phyloP scores from a whole-genome alignment of 2,329 filamentous ascomycete genomes.

The Alternaria alternata region DNA sequence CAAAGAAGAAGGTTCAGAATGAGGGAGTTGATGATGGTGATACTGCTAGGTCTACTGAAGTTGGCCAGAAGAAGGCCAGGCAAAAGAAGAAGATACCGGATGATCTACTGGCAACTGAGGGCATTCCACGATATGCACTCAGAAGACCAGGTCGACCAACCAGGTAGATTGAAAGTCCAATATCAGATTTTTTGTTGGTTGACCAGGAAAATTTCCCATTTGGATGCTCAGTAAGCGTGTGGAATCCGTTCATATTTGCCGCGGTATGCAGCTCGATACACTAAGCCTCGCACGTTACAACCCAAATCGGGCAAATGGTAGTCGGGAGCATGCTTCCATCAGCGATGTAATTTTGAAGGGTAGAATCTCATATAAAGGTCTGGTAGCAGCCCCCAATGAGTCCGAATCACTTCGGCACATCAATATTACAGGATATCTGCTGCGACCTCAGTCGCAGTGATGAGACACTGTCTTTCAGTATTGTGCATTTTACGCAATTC shows the following conservation, averaged over 20 bases:
- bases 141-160: background rate
- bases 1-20: background rate
- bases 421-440: background rate
- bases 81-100: background rate
- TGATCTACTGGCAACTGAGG: background rate
- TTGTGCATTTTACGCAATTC: background rate
- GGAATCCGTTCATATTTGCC: background rate
- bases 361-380: background rate
- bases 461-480: background rate
- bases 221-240: background rate
- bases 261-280: background rate
- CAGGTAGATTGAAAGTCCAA: background rate
- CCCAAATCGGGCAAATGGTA: background rate
- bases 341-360: background rate
- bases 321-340: background rate
- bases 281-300: background rate
- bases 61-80: background rate
- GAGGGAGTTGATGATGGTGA: background rate
- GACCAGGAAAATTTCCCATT: background rate
- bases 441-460: background rate
- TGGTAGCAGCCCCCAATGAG: background rate
- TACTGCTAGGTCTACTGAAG: background rate
- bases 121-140: background rate
- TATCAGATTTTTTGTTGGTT: background rate
- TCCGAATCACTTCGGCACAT: background rate